Evolutionary conservation across 108 stramenopile species (phyloP).

Genomic region (Skeletonema menzelii): DNA sequence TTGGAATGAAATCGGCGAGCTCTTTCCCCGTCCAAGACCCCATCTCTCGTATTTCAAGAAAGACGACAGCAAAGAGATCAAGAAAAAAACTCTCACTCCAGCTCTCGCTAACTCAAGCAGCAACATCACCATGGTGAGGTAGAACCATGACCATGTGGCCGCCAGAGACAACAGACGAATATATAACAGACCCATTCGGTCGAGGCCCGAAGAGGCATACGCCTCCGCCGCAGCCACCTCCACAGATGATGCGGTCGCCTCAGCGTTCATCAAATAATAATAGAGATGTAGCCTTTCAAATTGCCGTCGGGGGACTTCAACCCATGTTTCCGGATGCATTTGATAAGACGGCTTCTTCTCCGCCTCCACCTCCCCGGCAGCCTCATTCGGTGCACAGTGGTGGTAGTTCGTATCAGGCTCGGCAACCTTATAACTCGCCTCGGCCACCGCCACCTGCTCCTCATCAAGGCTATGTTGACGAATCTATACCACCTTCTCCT

Average conservation of each 20-base stretch:
- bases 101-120: no score
- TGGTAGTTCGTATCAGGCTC: neutral
- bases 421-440: neutral
- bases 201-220: conserved; percentile 10
- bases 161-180: neutral
- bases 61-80: no score
- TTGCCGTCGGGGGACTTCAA: neutral
- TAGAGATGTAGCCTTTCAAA: neutral
- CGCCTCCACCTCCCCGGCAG: neutral
- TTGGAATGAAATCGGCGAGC: no score
- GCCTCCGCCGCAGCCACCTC: conserved; percentile 2
- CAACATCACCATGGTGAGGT: no score
- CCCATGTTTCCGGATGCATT: conserved; percentile 29
- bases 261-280: neutral
- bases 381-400: neutral
- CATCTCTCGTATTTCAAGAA: no score
- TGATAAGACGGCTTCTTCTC: neutral
- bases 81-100: no score
- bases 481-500: conserved; percentile 8
- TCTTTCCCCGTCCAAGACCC: no score
- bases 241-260: conserved; percentile 1
- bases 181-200: conserved; percentile 19
- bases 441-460: neutral
- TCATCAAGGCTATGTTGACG: neutral
- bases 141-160: neutral